Evolutionary conservation across 2,329 filamentous ascomycete species (phyloP), one percentile per base, ranked within the genome.

Genomic region (Phoma sp.): DNA sequence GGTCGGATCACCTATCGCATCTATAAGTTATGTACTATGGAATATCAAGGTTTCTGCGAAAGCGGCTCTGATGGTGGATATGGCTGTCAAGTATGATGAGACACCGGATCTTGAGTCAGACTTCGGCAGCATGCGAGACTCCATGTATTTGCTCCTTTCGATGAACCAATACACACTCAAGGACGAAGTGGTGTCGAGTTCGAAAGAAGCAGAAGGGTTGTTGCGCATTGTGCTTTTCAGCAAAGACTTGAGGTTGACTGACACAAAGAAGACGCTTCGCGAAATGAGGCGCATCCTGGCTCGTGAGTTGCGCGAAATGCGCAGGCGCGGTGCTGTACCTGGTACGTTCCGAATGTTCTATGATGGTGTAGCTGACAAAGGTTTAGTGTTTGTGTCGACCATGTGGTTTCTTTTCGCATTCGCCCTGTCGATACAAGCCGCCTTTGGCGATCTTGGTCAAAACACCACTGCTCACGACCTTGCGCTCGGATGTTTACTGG

Each of bases 141-240:
- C 77, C 0, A 73, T 80, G 60, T 79, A 76, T 47, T 69, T 81
- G 13, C 66, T 80, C 14, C 70, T 74, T 42, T 74, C 73, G 5
- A 76, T 79, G 70, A 79, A 79, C 40, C 78, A 80, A 58, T 80
- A 77, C 54, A 76, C 67, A 3, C 69, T 78, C 48, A 73, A 73
- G 35, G 62, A 63, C 18, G 68, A 64, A 29, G 57, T 56, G 4
- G 59, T 57, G 7, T 18, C 56, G 3, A 49, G 53, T 5, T 59
- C 59, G 14, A 75, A 70, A 45, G 66, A 71, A 42, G 72, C 75
- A 0, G 76, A 78, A 46, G 74, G 70, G 3, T 53, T 79, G 13
- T 63, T 79, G 9, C 67, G 77, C 2, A 71, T 78, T 9, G 72
- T 70, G 0, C 59, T 79, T 2, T 78, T 78, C 52, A 76, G 75